Conservation (phyloP, 225 moss, liverwort and hornwort species). For the Physcomitrellopsis africana region DNA sequence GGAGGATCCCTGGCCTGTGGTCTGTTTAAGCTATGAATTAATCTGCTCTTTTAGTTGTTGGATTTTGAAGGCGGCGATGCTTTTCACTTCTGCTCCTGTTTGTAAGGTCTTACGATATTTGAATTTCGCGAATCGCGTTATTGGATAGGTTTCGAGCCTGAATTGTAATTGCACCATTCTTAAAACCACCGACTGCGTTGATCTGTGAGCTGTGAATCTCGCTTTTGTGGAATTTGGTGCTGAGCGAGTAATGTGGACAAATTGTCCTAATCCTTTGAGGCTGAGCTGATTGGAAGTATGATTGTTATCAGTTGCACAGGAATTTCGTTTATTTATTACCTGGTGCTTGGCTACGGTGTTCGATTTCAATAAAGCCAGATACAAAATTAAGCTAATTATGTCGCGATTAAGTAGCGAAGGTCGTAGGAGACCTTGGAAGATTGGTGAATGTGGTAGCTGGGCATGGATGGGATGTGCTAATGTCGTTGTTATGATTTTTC, state of each 20-base stretch:
- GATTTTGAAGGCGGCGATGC: too few relatives aligned
- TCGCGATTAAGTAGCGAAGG: background rate
- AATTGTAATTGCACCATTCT: background rate
- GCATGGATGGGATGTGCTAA: background rate
- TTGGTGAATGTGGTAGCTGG: conserved; percentile 3
- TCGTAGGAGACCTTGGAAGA: conserved; percentile 19
- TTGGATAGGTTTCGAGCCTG: background rate
- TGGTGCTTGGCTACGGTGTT: background rate
- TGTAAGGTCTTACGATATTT: background rate
- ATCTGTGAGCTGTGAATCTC: background rate
- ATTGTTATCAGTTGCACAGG: background rate
- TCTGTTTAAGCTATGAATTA: background rate
- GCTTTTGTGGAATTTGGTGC: background rate
- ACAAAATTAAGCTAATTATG: background rate
- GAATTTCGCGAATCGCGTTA: background rate
- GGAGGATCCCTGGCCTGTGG: background rate
- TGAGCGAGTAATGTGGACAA: background rate
- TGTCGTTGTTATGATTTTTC: background rate
- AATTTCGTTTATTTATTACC: background rate
- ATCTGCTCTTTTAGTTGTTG: background rate
- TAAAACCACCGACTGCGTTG: background rate
- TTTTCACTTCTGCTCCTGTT: background rate
- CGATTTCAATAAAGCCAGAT: background rate
- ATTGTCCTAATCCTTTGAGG: background rate
- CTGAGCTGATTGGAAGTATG: background rate